phyloP scores from a whole-genome alignment of 768 basidiomycete genomes.

The Mycena metata region DNA sequence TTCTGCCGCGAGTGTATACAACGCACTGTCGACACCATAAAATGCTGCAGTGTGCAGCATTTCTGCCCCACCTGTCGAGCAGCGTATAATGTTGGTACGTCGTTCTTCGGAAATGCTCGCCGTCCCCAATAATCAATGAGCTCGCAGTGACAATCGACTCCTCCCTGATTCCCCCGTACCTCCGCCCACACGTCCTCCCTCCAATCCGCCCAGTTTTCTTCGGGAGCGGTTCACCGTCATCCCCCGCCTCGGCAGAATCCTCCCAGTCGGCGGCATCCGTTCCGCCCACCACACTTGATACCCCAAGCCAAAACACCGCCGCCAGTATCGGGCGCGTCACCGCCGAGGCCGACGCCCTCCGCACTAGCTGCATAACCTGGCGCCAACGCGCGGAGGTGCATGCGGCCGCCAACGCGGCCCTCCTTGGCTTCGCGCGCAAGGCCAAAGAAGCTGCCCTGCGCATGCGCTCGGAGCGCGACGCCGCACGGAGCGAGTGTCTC shows the following conservation, averaged over 20 bases:
- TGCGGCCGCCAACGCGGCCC: constrained; percentile 28
- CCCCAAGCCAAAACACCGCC: background rate
- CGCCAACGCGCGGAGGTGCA: constrained; percentile 32
- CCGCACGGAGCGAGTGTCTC: background rate
- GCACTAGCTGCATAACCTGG: constrained; percentile 24
- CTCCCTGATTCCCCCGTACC: constrained; percentile 24
- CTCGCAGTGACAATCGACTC: constrained; percentile 30
- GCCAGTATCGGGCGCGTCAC: constrained; percentile 13
- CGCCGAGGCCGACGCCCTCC: constrained; percentile 16
- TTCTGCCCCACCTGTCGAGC: constrained; percentile 25
- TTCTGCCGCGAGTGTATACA: constrained; percentile 31
- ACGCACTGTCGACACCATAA: constrained; percentile 22
- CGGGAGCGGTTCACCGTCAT: background rate
- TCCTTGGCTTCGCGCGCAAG: constrained; percentile 24
- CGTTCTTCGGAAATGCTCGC: background rate
- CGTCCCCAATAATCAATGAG: background rate
- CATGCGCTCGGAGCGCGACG: constrained; percentile 30
- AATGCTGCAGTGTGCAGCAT: constrained; percentile 24
- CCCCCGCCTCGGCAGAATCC: background rate
- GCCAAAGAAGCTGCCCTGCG: constrained; percentile 16
- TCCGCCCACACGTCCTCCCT: constrained; percentile 28
- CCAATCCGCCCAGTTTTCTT: constrained; percentile 30
- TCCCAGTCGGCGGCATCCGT: background rate
- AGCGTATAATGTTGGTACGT: constrained; percentile 26
- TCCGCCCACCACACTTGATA: background rate